Percentiles rank a stretch among this genome's conserved stretches.
phyloP scores from a whole-genome alignment of 2,329 filamentous ascomycete genomes.

The Colletotrichum lentis region DNA sequence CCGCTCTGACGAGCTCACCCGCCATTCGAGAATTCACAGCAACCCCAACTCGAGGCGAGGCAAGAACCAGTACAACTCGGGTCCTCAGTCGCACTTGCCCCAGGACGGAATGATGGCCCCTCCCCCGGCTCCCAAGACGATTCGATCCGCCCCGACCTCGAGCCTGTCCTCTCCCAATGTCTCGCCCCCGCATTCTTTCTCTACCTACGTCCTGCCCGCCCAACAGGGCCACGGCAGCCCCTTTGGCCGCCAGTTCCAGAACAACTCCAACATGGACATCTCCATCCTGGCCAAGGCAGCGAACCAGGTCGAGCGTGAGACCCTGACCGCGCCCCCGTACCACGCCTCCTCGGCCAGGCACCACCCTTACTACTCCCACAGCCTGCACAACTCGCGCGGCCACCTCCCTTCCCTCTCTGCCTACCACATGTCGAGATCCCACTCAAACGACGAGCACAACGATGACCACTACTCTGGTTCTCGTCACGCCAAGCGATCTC shows the following conservation, averaged over 20 bases:
- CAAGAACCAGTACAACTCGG: constrained; percentile 69
- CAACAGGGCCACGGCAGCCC: constrained; percentile 53
- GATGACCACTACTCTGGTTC: constrained; percentile 78
- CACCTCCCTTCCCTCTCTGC: constrained; percentile 80
- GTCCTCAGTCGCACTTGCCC: constrained; percentile 54
- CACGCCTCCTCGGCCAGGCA: constrained; percentile 58
- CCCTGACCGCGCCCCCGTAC: constrained; percentile 50
- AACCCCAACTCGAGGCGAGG: constrained; percentile 96
- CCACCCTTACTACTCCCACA: constrained; percentile 63
- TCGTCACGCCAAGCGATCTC: constrained; percentile 83
- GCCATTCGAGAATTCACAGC: constrained; percentile 98
- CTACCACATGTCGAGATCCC: constrained; percentile 94
- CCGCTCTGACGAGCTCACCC: constrained; percentile 93
- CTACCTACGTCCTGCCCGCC: constrained; percentile 66
- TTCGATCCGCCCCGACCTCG: constrained; percentile 87
- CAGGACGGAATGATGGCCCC: constrained; percentile 76
- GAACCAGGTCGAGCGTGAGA: constrained; percentile 69
- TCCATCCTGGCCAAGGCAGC: constrained; percentile 68
- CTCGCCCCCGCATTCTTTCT: constrained; percentile 91
- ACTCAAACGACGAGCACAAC: constrained; percentile 79
- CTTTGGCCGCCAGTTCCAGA: constrained; percentile 51
- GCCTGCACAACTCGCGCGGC: constrained; percentile 59
- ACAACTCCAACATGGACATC: constrained; percentile 58
- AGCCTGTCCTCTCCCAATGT: constrained; percentile 93
- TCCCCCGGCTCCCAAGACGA: constrained; percentile 76